Evolutionary conservation across 192 early-diverging fungal genomes (phyloP).

Genomic region (Coemansia sp.): DNA sequence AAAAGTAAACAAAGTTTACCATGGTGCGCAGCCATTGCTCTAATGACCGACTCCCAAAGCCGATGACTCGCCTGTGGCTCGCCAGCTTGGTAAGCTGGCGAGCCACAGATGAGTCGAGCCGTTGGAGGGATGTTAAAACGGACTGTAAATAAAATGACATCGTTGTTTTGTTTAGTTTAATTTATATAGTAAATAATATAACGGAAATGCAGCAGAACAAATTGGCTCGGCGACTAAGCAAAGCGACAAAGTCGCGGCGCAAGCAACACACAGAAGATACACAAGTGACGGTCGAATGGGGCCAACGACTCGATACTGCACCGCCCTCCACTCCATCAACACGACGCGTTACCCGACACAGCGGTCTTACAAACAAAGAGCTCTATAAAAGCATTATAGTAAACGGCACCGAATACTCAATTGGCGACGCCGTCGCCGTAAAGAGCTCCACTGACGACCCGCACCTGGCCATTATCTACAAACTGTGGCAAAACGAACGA

Average conservation of each 20-base stretch:
- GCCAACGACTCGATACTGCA: slow-evolving; percentile 16
- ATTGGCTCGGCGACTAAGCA: slow-evolving; percentile 35
- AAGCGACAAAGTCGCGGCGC: slow-evolving; percentile 18
- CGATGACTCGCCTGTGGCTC: too few relatives aligned
- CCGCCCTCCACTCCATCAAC: slow-evolving; percentile 11
- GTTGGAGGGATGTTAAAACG: too few relatives aligned
- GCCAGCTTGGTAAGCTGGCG: too few relatives aligned
- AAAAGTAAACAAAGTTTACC: too few relatives aligned
- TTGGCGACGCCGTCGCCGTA: slow-evolving; percentile 44
- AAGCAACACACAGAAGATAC: slow-evolving; percentile 27
- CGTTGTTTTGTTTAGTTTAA: slow-evolving; percentile 5
- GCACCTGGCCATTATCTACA: slow-evolving; percentile 55
- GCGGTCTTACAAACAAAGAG: slow-evolving; percentile 58
- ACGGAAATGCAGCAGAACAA: slow-evolving; percentile 17
- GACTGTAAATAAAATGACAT: too few relatives aligned
- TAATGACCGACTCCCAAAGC: too few relatives aligned
- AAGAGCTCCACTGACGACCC: slow-evolving; percentile 43
- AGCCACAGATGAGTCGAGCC: too few relatives aligned
- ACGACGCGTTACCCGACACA: slow-evolving; percentile 60
- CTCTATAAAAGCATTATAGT: slow-evolving; percentile 46
- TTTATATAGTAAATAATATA: background rate
- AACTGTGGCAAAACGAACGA: slow-evolving; percentile 60
- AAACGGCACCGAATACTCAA: slow-evolving; percentile 44
- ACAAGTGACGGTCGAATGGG: slow-evolving; percentile 37
- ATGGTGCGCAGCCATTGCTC: too few relatives aligned